These are phyloP conservation scores for Vitis vinifera DNA, from an alignment of 164 flowering plant genomes.

Conservation along the genomic window DNA sequence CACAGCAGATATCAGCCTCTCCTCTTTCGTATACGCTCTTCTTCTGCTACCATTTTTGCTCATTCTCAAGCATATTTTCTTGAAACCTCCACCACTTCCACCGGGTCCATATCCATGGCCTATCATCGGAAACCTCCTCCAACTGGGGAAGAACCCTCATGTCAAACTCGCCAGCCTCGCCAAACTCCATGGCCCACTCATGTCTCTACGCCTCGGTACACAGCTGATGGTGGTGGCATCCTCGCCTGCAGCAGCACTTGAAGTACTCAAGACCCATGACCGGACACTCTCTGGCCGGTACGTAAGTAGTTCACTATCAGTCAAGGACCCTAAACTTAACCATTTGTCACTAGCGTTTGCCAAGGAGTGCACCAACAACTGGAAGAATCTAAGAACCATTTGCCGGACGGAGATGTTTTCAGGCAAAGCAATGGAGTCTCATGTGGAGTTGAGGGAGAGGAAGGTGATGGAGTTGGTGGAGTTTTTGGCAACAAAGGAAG, in stretches of 20 bases:
- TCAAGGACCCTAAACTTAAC: slow-evolving; percentile 8
- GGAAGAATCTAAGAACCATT: too few relatives aligned
- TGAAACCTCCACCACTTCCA: background rate
- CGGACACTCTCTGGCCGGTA: slow-evolving; percentile 21
- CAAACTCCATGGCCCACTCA: slow-evolving; percentile 24
- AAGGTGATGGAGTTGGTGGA: too few relatives aligned
- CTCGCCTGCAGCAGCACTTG: slow-evolving; percentile 22
- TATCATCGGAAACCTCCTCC: slow-evolving; percentile 25
- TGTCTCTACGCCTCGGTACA: slow-evolving; percentile 29
- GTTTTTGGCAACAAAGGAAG: too few relatives aligned
- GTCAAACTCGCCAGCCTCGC: slow-evolving; percentile 21
- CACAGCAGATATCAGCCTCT: too few relatives aligned
- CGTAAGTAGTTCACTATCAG: slow-evolving; percentile 16
- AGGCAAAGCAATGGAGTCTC: too few relatives aligned
- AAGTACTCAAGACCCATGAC: slow-evolving; percentile 26
- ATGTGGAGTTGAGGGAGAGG: too few relatives aligned
- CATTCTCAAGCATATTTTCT: too few relatives aligned
- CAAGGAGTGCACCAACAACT: background rate
- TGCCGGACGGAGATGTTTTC: too few relatives aligned
- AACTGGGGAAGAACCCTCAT: slow-evolving; percentile 11
- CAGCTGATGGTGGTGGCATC: slow-evolving; percentile 19
- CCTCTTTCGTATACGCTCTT: too few relatives aligned
- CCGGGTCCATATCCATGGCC: background rate
- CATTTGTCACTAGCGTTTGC: too few relatives aligned
- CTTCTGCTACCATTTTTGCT: too few relatives aligned